A percentile compares a stretch with the other conserved stretches of the same genome.
Conservation (phyloP, 1,284 basidiomycete species). For the Trichosporon asahii region DNA sequence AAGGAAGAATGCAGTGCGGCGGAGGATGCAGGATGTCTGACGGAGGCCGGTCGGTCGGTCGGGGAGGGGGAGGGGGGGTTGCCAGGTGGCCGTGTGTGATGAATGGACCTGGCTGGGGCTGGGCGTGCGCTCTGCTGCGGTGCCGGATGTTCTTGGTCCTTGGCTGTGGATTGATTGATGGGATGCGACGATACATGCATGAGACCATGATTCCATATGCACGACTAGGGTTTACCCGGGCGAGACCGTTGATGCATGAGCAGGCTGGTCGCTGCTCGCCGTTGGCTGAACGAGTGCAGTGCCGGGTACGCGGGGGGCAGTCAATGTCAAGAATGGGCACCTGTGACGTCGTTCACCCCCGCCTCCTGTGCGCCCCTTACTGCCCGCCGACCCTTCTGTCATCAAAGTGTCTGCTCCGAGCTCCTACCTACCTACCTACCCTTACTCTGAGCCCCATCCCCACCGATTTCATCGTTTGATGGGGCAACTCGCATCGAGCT, state of each 20-base stretch:
- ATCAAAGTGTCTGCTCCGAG: background rate
- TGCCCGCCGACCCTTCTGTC: background rate
- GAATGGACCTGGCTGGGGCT: background rate
- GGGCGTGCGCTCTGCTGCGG: background rate
- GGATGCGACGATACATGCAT: background rate
- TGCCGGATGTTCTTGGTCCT: background rate
- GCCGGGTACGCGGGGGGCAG: background rate
- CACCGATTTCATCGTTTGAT: slow-evolving; percentile 11
- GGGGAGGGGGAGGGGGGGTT: no score
- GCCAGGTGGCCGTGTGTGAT: background rate
- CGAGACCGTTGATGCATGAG: background rate
- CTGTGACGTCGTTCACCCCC: background rate
- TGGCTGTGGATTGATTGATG: background rate
- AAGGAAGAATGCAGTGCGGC: background rate
- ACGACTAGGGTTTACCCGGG: background rate
- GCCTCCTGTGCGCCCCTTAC: background rate
- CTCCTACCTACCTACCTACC: background rate
- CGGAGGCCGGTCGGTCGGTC: background rate
- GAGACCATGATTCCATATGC: background rate
- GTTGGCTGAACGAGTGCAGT: background rate
- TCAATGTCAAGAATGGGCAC: background rate
- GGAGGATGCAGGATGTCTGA: background rate
- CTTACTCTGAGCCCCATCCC: background rate
- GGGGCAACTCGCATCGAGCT: background rate
- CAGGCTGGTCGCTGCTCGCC: background rate